Conservation (phyloP, 306 rosid species). For the Elaeagnus macrophylla region DNA sequence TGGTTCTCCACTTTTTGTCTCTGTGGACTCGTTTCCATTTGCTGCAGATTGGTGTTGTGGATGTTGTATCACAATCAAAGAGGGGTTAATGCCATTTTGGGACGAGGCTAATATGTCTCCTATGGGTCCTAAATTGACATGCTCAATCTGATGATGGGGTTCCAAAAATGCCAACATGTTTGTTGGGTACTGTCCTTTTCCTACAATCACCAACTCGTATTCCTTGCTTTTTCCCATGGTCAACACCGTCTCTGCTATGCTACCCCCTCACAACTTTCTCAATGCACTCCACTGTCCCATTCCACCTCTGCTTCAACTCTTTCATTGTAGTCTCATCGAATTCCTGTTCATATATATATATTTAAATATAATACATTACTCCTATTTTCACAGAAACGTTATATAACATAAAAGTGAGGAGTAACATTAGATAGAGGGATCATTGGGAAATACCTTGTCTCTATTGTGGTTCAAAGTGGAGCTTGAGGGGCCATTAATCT, state of each 20-base stretch:
- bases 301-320: conserved; percentile 40
- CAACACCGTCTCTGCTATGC: conserved; percentile 46
- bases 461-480: no score
- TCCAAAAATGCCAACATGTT: conserved; percentile 42
- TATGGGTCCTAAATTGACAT: conserved; percentile 62
- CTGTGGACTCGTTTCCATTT: no score
- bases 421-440: no score
- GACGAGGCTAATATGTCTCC: conserved; percentile 58
- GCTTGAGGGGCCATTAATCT: background rate
- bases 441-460: no score
- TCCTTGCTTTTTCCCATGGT: conserved; percentile 36
- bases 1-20: no score
- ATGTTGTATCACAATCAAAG: no score
- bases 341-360: conserved; percentile 28
- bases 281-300: conserved; percentile 33
- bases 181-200: conserved; percentile 65
- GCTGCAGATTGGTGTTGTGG: no score
- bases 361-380: background rate
- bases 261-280: conserved; percentile 35
- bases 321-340: conserved; percentile 44
- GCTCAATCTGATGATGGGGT: conserved; percentile 39
- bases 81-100: no score
- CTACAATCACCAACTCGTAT: conserved; percentile 50
- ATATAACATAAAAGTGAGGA: background rate
- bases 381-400: background rate